These are phyloP conservation scores for Parastagonospora nodorum DNA, from an alignment of 2,329 filamentous ascomycete species.

Conservation along the genomic window DNA sequence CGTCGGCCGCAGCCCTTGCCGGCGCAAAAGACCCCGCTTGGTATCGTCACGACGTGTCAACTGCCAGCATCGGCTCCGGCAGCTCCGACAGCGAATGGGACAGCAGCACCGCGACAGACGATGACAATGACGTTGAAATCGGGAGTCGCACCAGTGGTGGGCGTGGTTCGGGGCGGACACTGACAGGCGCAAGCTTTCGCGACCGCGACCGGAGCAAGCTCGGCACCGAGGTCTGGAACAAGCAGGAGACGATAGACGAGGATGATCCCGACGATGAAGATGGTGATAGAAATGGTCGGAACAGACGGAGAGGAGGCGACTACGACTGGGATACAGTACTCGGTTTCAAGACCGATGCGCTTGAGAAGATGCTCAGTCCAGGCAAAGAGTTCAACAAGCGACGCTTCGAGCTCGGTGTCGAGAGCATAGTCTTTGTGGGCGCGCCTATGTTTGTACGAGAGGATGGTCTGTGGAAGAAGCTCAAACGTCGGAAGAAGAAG, in stretches of 20 bases:
- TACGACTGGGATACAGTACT: constrained; percentile 47
- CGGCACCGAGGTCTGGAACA: constrained; percentile 35
- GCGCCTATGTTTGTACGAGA: constrained; percentile 51
- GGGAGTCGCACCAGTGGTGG: constrained; percentile 44
- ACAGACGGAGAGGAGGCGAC: constrained; percentile 32
- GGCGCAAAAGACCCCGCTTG: constrained; percentile 41
- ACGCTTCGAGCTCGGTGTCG: constrained; percentile 48
- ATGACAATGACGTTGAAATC: constrained; percentile 40
- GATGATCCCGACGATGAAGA: constrained; percentile 36
- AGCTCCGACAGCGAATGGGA: constrained; percentile 46
- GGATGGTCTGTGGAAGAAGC: constrained; percentile 48
- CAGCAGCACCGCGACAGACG: constrained; percentile 41
- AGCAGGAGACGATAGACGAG: constrained; percentile 44
- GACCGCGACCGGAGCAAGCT: constrained; percentile 34
- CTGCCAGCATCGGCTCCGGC: constrained; percentile 39
- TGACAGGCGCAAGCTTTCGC: constrained; percentile 27
- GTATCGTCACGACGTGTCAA: constrained; percentile 46
- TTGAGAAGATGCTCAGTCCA: constrained; percentile 48
- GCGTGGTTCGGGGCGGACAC: constrained; percentile 34
- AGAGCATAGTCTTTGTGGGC: constrained; percentile 47
- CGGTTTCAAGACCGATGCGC: constrained; percentile 46
- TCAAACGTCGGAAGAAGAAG: constrained; percentile 38
- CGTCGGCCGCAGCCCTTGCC: constrained; percentile 40
- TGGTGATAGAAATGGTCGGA: constrained; percentile 10
- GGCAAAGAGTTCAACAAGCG: constrained; percentile 46